Conservation (phyloP, 116 monocot species). For the Cymodocea nodosa region DNA sequence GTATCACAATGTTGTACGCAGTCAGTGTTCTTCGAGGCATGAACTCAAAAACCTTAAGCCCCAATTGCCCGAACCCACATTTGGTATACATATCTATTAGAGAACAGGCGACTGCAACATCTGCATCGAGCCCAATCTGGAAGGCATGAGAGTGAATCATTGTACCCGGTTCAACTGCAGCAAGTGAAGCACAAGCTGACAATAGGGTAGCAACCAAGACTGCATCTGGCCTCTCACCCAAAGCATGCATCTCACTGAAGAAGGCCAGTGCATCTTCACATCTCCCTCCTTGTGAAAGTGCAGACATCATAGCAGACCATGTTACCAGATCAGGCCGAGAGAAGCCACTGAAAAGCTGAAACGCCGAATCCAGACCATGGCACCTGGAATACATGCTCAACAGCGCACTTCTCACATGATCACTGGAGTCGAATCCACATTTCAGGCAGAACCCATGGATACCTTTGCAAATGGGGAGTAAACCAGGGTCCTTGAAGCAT, state of each 20-base stretch:
- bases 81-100: constrained; percentile 53
- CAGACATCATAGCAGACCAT: constrained; percentile 63
- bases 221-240: constrained; percentile 22
- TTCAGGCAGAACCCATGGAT: constrained; percentile 60
- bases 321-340: constrained; percentile 41
- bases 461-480: constrained; percentile 18
- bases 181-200: constrained; percentile 34
- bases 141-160: constrained; percentile 39
- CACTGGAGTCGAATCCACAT: constrained; percentile 27
- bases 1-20: constrained; percentile 43
- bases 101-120: constrained; percentile 31
- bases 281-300: constrained; percentile 24
- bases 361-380: constrained; percentile 23
- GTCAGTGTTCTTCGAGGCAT: constrained; percentile 30
- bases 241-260: constrained; percentile 29
- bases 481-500: constrained; percentile 19
- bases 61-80: constrained; percentile 38
- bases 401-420: constrained; percentile 39
- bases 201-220: constrained; percentile 40
- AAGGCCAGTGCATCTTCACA: constrained; percentile 20
- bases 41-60: constrained; percentile 21
- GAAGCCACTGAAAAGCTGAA: constrained; percentile 22
- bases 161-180: constrained; percentile 16
- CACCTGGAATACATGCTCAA: constrained; percentile 63
- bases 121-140: constrained; percentile 13